Evolutionary conservation across 108 stramenopile genomes (phyloP), one percentile per base, ranked within the genome.

Genomic region (Mayamaea pseudoterrestris): DNA sequence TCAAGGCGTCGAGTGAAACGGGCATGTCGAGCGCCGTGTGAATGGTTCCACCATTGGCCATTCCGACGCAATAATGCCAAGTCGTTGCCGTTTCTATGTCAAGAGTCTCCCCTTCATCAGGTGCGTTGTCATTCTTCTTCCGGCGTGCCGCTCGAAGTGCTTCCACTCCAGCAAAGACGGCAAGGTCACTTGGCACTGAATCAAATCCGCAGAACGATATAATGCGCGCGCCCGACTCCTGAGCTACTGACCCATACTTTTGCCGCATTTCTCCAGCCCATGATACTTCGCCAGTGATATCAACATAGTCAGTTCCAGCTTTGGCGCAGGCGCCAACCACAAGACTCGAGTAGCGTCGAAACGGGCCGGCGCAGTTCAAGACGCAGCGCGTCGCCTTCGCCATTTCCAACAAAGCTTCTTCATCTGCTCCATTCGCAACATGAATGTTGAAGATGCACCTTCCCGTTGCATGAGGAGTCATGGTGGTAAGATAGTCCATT

Each of bases 211-310:
- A 74, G 29, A 84, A 55, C 41, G 74, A 74, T 24, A 92, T 66
- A 30, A 96, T 73, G 31, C 65, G 60, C 6, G 80, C 69, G 0
- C 89, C 89, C 11, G 80, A 61, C 21, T 55, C 37, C 30, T 57
- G 20, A 6, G 91, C 87, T 0, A 16, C 25, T 11, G 56, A 53
- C 21, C 73, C 76, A 35, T 80, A 78, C 25, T 50, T 35, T 37
- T 52, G 45, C 34, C 82, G 63, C 86, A 90, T 87, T 17, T 63
- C 53, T 25, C 64, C 63, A 30, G 68, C 88, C 93, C 93, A 96
- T 6, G 52, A 28, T 4, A 77, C 67, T 65, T 98, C 95, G 3
- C 95, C 93, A 1, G 95, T 96, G 40, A 95, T 83, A 60, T 98
- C 98, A 6, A 64, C 66, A 61, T 90, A 94, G 64, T 93, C 69